These are phyloP conservation scores for Verticillium zaregamsianum DNA, from an alignment of 2,329 filamentous ascomycete species.

Conservation along the genomic window DNA sequence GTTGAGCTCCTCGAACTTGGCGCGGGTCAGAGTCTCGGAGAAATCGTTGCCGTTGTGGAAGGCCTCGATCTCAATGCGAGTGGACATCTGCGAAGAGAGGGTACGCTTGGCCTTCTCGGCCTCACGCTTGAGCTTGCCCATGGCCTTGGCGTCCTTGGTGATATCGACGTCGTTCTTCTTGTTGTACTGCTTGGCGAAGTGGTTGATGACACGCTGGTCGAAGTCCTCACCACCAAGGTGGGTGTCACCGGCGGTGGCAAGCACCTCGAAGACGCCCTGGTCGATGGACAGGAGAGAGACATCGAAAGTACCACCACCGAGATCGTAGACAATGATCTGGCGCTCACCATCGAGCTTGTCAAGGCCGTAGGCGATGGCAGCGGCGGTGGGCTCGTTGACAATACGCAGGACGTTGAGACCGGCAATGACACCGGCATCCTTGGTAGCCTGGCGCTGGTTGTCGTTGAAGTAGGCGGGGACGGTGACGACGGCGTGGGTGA, in stretches of 20 bases:
- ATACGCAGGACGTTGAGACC: conserved; percentile 94
- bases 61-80: conserved; percentile 92
- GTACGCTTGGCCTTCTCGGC: conserved; percentile 99
- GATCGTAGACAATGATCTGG: conserved; percentile 90
- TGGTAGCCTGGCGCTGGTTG: conserved; percentile 94
- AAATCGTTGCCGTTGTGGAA: conserved; percentile 98
- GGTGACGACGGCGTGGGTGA: conserved; percentile 85
- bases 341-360: conserved; percentile 81
- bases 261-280: conserved; percentile 88
- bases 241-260: conserved; percentile 93
- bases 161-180: conserved; percentile 94
- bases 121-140: conserved; percentile 99
- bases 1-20: conserved; percentile 99
- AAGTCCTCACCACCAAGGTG: conserved; percentile 99
- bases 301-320: conserved; percentile 93
- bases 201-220: conserved; percentile 93
- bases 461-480: conserved; percentile 99
- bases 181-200: conserved; percentile 97
- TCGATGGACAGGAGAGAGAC: conserved; percentile 90
- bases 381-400: conserved; percentile 94
- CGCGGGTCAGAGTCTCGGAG: conserved; percentile 95
- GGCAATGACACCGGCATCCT: conserved; percentile 88
- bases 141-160: conserved; percentile 92
- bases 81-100: conserved; percentile 89
- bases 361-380: conserved; percentile 90